Evolutionary conservation across 1,139 yeast genomes (phyloP).

Genomic region (Candida sp.): DNA sequence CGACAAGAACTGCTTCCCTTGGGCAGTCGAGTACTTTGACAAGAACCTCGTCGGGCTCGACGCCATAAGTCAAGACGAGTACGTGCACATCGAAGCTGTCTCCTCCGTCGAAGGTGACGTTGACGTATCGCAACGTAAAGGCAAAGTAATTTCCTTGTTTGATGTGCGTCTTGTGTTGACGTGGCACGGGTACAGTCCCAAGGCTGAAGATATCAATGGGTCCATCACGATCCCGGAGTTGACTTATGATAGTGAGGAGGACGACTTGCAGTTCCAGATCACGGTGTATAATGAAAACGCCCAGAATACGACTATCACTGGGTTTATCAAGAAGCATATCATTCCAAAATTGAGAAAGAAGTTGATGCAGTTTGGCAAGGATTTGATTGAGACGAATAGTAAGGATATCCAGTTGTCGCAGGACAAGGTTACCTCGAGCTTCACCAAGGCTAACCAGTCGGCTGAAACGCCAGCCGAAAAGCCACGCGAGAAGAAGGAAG

Average conservation of each 20-base stretch:
- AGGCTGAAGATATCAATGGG: slow-evolving; percentile 55
- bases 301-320: slow-evolving; percentile 53
- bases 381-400: slow-evolving; percentile 77
- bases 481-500: not conserved
- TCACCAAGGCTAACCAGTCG: slow-evolving; percentile 69
- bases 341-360: slow-evolving; percentile 70
- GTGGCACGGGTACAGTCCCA: slow-evolving; percentile 53
- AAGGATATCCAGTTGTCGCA: slow-evolving; percentile 81
- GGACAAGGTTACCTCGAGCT: slow-evolving; percentile 67
- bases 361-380: slow-evolving; percentile 73
- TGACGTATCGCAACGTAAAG: slow-evolving; percentile 96
- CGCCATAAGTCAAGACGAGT: slow-evolving; percentile 34
- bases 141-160: slow-evolving; percentile 91
- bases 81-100: slow-evolving; percentile 53
- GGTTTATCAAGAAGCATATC: slow-evolving; percentile 60
- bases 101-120: slow-evolving; percentile 92
- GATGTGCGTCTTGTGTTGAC: slow-evolving; percentile 73
- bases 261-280: slow-evolving; percentile 84
- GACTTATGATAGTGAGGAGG: slow-evolving; percentile 90
- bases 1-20: slow-evolving; percentile 92
- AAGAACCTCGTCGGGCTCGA: slow-evolving; percentile 57
- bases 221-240: slow-evolving; percentile 87
- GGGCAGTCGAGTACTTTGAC: slow-evolving; percentile 83
- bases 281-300: slow-evolving; percentile 66
- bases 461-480: slow-evolving; percentile 5